Evolutionary conservation across 495 filamentous ascomycete species (phyloP).

Genomic region (Neurospora intermedia): DNA sequence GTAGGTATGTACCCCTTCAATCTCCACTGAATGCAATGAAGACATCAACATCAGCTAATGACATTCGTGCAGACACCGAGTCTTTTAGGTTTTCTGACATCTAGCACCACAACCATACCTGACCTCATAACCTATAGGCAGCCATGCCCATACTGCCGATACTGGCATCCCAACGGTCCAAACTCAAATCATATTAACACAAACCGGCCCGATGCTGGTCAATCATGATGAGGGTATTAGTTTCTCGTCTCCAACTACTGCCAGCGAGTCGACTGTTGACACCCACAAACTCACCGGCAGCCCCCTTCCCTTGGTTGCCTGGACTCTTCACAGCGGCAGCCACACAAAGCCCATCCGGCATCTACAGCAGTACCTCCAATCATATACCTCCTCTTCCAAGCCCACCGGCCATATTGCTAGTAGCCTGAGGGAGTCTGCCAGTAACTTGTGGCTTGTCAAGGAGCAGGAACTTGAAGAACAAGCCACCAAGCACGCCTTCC

Average conservation of each 20-base stretch:
- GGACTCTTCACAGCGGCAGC: background rate
- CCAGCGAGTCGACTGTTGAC: no score
- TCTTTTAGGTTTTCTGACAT: no score
- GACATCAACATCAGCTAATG: no score
- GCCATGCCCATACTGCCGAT: background rate
- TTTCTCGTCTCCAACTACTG: background rate
- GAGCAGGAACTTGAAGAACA: rapidly evolving
- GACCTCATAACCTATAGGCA: background rate
- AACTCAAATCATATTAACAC: background rate
- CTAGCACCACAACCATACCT: no score
- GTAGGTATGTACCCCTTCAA: background rate
- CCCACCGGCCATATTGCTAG: background rate
- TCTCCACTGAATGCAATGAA: no score
- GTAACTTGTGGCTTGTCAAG: background rate
- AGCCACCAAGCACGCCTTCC: background rate
- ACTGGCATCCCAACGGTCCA: background rate
- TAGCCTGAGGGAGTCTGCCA: background rate
- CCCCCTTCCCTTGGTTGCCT: background rate
- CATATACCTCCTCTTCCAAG: background rate
- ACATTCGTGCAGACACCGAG: no score
- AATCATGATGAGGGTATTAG: background rate
- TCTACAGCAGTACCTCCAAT: background rate
- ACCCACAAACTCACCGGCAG: background rate
- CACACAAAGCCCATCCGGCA: background rate
- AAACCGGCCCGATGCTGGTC: background rate